Evolutionary conservation across 257 asterid species (phyloP), one percentile per base, ranked within the genome.

Genomic region (Datura wrightii): DNA sequence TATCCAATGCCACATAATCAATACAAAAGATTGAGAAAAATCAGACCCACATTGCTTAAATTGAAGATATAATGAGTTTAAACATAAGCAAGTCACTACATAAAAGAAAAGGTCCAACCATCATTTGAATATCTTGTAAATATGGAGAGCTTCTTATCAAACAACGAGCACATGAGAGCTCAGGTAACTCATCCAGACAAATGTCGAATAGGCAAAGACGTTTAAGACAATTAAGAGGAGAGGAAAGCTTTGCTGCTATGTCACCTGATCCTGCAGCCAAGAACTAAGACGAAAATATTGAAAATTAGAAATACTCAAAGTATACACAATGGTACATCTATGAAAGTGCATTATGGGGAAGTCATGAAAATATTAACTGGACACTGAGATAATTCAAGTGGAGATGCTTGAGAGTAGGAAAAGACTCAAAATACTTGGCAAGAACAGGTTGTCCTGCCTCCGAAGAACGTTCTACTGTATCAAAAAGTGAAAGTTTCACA

Each of bases 71-170:
- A 34, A 63, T 34, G 41, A 36, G n/a, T 6, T 34, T 67, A 31
- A 67, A 37, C 76, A 39, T 8, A 67, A 42, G 79, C 54, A 41
- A 42, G 34, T 70, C 55, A 70, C 9, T 2, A 18, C 5, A 70
- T 18, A 9, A 2, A 4, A 70, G 18, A 0, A 69, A 69, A n/a
- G n/a, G n/a, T n/a, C n/a, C n/a, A n/a, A n/a, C n/a, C n/a, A n/a
- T n/a, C 18, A 87, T 69, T 39, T 85, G 41, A 5, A 83, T 5
- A 31, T 53, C 37, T 42, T 60, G 79, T 36, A 87, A 31, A 65
- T 83, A 79, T 1, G 87, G 87, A 11, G 82, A 85, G 85, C 85
- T 88, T 85, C 87, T 79, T 1, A 88, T 54, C 50, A 83, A 39
- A 83, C 84, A 85, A 83, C 85, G 85, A 83, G 11, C 10, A 69